Evolutionary conservation across 306 rosid genomes (phyloP), one percentile per base, ranked within the genome.

Genomic region (Cicer arietinum): DNA sequence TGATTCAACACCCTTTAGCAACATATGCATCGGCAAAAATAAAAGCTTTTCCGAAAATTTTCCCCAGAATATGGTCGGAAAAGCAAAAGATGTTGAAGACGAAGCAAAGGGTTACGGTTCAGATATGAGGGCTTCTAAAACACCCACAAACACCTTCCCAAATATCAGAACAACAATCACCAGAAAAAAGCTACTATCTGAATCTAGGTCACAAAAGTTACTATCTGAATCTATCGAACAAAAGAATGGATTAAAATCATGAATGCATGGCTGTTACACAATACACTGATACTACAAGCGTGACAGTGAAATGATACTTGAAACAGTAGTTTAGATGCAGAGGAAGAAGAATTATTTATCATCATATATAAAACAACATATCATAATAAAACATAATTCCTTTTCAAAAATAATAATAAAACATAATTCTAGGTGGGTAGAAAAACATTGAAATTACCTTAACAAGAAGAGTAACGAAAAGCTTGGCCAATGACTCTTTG

Each of bases 401-500:
- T 30, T 30, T 30, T 4, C 37, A 30, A 30, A 30, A 30, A 30
- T 30, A 35, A 12, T 16, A 64, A 43, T 1, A 45, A 18, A 70
- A 18, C 20, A 71, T 43, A 56, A 54, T 18, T 72, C 62, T 65
- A 18, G 20, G 44, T 40, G 14, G 14, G 16, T 6, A 47, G 18
- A 63, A 50, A 20, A 30, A 5, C 42, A 80, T 10, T 75, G 35
- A 59, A 53, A 66, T 50, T 79, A 85, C 89, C 89, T 68, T 85
- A 51, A 76, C 76, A 16, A 85, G 73, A 45, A 82, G 80, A 53
- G 82, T 85, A 68, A 82, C 30, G 20, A 85, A 82, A 68, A 85
- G 89, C 73, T 67, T 77, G 64, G 86, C 80, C 84, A 85, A 48
- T 4, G 89, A 72, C 42, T 85, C 80, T 41, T 7, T 41, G 41